Evolutionary conservation across 257 asterid species (phyloP), one percentile per base, ranked within the genome.

Genomic region (Voacanga thouarsii): DNA sequence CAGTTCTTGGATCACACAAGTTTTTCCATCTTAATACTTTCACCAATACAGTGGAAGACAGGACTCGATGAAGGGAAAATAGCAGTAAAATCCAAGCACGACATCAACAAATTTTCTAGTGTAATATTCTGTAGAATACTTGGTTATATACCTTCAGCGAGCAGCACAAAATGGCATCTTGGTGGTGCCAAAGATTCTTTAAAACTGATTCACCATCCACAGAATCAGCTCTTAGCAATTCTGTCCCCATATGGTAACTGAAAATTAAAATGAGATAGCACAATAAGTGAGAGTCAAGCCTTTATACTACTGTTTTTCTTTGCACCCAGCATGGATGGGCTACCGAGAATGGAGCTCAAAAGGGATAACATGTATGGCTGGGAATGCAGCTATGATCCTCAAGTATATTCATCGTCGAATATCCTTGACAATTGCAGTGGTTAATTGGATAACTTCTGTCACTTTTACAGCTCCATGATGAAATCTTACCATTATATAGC

Each of bases 101-200:
- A 37, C 15, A 61, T 61, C 33, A 24, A 11, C n/a, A 24, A 10
- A 60, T 24, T 0, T 15, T 28, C 12, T 1, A 10, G 28, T 39
- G 4, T 11, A 1, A 3, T 41, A 33, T 3, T 65, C 47, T 2
- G 24, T 8, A 59, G 65, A 6, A 24, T n/a, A 57, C 63, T 64
- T 30, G 0, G 15, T 53, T 63, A 15, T 23, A 33, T 83, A 96
- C 99, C 98, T 93, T 92, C 84, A 94, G 74, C 1, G 99, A 94
- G 92, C 99, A 96, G 86, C 99, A 96, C 63, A 96, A 82, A 39
- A 96, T 86, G 74, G 99, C 97, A 70, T 96, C 99, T 68, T 90
- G 97, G 79, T 96, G 98, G 43, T 90, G 97, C 99, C 99, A 96
- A 57, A 96, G 97, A 56, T 93, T 68, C 79, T 96, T 94, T 51